Conservation (phyloP, 345 rosid species). For the Lumnitzera littorea region DNA sequence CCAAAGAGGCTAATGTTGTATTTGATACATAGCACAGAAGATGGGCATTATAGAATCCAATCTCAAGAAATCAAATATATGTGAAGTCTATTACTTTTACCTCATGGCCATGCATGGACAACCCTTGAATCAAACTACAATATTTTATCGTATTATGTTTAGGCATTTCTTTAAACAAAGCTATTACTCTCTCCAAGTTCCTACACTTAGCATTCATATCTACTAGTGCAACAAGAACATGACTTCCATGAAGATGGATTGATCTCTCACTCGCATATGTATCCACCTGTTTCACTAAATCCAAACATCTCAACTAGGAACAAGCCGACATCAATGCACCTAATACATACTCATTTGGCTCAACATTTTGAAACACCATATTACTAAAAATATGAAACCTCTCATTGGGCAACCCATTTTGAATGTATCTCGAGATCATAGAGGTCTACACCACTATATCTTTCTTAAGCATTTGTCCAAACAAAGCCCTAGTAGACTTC, state of each 20-base stretch:
- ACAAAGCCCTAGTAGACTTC: constrained; percentile 38
- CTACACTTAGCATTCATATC: constrained; percentile 51
- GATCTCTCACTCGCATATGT: constrained; percentile 31
- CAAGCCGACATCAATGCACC: constrained; percentile 68
- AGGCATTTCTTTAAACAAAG: constrained; percentile 48
- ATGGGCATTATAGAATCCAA: no score
- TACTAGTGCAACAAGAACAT: constrained; percentile 25
- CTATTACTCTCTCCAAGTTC: constrained; percentile 42
- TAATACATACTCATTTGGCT: constrained; percentile 52
- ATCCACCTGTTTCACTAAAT: constrained; percentile 56
- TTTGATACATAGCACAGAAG: no score
- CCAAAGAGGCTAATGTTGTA: no score
- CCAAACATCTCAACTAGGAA: constrained; percentile 49
- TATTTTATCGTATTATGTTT: constrained; percentile 35
- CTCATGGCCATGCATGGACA: constrained; percentile 48
- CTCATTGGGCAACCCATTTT: constrained; percentile 48
- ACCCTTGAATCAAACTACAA: constrained; percentile 64
- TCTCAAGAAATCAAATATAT: no score
- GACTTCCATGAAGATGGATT: constrained; percentile 26
- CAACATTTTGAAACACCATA: constrained; percentile 28
- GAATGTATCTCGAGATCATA: constrained; percentile 54
- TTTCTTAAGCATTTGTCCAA: constrained; percentile 32
- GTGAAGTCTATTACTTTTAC: constrained; percentile 24
- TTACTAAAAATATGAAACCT: constrained; percentile 31
- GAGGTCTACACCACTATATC: constrained; percentile 56